Evolutionary conservation across 306 rosid species (phyloP).

Genomic region (Rubus parviflorus): DNA sequence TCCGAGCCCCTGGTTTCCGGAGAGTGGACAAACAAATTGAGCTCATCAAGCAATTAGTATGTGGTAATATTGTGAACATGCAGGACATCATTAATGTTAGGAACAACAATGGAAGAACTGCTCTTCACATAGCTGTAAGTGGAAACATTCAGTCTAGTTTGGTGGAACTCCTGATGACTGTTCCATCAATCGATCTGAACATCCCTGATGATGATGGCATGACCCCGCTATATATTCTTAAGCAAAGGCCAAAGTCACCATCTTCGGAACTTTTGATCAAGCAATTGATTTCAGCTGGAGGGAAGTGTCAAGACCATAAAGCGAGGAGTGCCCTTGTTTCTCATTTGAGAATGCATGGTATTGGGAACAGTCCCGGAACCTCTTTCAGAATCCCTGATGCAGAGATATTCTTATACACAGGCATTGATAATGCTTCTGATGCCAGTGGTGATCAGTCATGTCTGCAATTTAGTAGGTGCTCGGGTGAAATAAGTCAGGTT

Average conservation of each 20-base stretch:
- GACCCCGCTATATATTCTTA: conserved; percentile 82
- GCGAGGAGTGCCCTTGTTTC: conserved; percentile 52
- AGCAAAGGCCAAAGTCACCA: conserved; percentile 53
- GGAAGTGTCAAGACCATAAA: conserved; percentile 39
- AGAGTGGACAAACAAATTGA: conserved; percentile 72
- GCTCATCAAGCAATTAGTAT: conserved; percentile 55
- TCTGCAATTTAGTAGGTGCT: conserved; percentile 36
- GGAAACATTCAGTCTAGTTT: conserved; percentile 55
- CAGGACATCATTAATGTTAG: conserved; percentile 54
- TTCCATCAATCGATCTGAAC: conserved; percentile 65
- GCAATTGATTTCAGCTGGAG: conserved; percentile 68
- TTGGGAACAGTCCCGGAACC: conserved; percentile 78
- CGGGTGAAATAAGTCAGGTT: conserved; percentile 43
- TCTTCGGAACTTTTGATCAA: conserved; percentile 77
- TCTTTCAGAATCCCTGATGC: conserved; percentile 88
- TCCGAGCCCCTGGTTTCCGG: conserved; percentile 75
- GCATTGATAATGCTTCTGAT: conserved; percentile 59
- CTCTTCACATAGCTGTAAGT: conserved; percentile 68
- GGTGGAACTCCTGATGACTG: conserved; percentile 69
- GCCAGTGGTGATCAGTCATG: conserved; percentile 43
- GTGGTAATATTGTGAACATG: conserved; percentile 37
- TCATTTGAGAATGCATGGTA: conserved; percentile 64
- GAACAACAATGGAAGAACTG: conserved; percentile 84
- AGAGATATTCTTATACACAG: conserved; percentile 83
- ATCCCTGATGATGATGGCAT: conserved; percentile 57